Base-by-base conservation (phyloP, 352 stramenopile genomes). In the Pythium myriotylum region DNA sequence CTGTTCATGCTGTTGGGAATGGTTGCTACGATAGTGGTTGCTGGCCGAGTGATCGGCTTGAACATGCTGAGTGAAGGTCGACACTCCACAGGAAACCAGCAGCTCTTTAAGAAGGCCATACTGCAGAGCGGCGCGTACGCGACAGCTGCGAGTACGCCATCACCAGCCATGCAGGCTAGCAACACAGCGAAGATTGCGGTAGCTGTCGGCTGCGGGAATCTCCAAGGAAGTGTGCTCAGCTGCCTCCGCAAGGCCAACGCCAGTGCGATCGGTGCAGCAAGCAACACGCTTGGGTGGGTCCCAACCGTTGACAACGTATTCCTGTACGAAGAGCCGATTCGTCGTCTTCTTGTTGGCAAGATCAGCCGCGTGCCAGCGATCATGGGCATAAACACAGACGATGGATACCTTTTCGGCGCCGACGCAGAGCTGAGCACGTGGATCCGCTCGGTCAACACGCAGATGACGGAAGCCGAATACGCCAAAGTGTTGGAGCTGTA, bases 31-130 rank as follows among this genome's bases (percentile, higher is more conserved):
- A n/a, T n/a, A n/a, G n/a, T n/a, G n/a, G n/a, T n/a, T n/a, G n/a
- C n/a, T n/a, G n/a, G n/a, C n/a, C n/a, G n/a, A n/a, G n/a, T n/a
- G n/a, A n/a, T n/a, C n/a, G n/a, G n/a, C n/a, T n/a, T n/a, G n/a
- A n/a, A n/a, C n/a, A n/a, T n/a, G n/a, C n/a, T n/a, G n/a, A n/a
- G n/a, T n/a, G n/a, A n/a, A n/a, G n/a, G n/a, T n/a, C n/a, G n/a
- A n/a, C n/a, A n/a, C n/a, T n/a, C n/a, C n/a, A n/a, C n/a, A n/a
- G n/a, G n/a, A n/a, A n/a, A 57, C 35, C 60, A 67, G 26, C 6
- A 50, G 37, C 42, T 62, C 35, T 67, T 67, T 20, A 35, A 67
- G 4, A 54, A 43, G 12, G 52, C 51, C 2, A 62, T 67, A 27
- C 2, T 54, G 22, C 10, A 67, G 29, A 67, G 60, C 37, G 60